Conservation (phyloP, 163 green algal genomes). For the Prototheca wickerhamii region DNA sequence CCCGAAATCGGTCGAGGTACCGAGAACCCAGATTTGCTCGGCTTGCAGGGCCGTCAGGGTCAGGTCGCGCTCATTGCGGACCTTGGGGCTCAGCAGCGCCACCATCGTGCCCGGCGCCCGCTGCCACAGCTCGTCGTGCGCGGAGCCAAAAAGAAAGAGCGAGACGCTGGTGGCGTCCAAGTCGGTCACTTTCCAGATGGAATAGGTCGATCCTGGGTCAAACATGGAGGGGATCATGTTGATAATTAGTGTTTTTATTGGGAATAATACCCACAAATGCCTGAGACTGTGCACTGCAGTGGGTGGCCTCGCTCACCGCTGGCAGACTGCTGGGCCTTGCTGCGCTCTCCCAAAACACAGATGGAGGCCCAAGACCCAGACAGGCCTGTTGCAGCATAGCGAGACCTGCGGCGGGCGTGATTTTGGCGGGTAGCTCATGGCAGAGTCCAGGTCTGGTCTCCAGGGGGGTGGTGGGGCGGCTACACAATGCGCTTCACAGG, state of each 20-base stretch:
- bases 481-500: too few species aligned
- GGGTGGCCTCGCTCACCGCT: too few species aligned
- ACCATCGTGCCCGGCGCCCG: conserved; percentile 42
- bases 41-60: conserved; percentile 22
- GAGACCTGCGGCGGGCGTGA: neutral
- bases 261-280: neutral
- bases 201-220: conserved; percentile 27
- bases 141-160: conserved; percentile 45
- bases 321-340: conserved; percentile 18
- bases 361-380: conserved; percentile 26
- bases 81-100: conserved; percentile 36
- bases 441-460: too few species aligned
- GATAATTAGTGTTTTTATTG: neutral
- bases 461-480: too few species aligned
- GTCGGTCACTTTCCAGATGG: conserved; percentile 45
- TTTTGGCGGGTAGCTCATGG: too few species aligned
- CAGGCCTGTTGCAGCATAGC: conserved; percentile 1
- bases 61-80: conserved; percentile 14
- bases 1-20: conserved; percentile 41
- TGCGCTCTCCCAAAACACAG: conserved; percentile 24
- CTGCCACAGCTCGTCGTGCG: conserved; percentile 37
- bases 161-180: conserved; percentile 27
- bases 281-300: too few species aligned
- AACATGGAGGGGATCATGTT: neutral
- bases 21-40: conserved; percentile 29